Evolutionary conservation across 257 asterid species (phyloP), one percentile per base, ranked within the genome.

Genomic region (Sherardia arvensis): DNA sequence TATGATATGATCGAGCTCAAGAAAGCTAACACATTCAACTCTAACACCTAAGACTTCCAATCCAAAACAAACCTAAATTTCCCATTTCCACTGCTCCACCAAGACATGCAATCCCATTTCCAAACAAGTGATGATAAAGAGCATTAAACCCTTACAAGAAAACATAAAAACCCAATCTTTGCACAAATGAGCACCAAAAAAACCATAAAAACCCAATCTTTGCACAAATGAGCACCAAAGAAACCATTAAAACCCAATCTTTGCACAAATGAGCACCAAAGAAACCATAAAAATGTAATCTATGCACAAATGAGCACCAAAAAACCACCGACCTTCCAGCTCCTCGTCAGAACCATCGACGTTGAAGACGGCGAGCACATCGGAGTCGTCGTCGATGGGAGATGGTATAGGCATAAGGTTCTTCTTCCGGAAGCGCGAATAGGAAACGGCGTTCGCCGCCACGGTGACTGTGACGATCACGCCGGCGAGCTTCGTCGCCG

Each of bases 401-500:
- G 92, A 76, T 45, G 65, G 72, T 51, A 91, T 80, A 49, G 88
- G 87, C 78, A 76, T 67, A 71, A 91, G 79, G 58, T 82, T 83
- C 76, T 66, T 88, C 63, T 79, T 82, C 7, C 82, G 83, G 69
- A 73, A 88, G 36, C 87, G 81, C 2, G 83, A 75, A 69, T 70
- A 91, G n/a, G 96, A 91, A 73, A 83, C 78, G 3, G 85, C 88
- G 53, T 88, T 91, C 62, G 96, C 92, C 4, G 96, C 98, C 68
- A 91, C 86, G 14, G 96, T 81, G 69, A 91, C 70, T 48, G 96
- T 81, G 59, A 76, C 80, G 15, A 88, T 26, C 53, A 81, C 70
- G 49, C 98, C 98, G 85, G 98, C 96, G 63, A 91, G 85, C 57
- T 91, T 88, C 28, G 98, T 83, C 68, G 94, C 92, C 83, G 87